Evolutionary conservation across 78 protist genomes (phyloP), one percentile per base, ranked within the genome.

Genomic region (Dictyostelium brefeldianum): DNA sequence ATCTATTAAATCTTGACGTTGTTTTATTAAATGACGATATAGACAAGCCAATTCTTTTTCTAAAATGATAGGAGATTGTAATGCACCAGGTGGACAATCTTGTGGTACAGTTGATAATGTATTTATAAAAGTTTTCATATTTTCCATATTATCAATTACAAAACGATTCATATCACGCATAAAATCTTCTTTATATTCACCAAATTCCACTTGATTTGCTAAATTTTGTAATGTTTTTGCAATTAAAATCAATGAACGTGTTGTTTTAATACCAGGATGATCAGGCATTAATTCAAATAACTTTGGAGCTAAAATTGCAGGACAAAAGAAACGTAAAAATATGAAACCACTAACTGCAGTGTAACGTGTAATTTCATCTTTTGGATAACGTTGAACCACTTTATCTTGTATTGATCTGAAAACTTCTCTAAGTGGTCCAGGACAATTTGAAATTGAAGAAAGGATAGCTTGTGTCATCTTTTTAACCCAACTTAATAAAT

Each of bases 211-310:
- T 27, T 85, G 78, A 75, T 96, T 96, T 46, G 97, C 96, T 8
- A 96, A 89, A 69, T 94, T 96, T 67, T 96, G 98, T 18, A 96
- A 59, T n/a, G 95, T 89, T 54, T 97, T 97, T 20, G 98, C 97
- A 20, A 95, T 83, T 67, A 97, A 96, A 41, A 94, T 95, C 29
- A 97, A 91, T 1, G 95, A 82, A 70, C 98, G 95, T 12, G 96
- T 71, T 0, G 83, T 54, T 9, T 70, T 47, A 15, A 81, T 64
- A 7, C 81, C 83, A 17, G 95, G 93, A 50, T 81, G 95, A 57
- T 95, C 97, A 14, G 77, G 80, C 94, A 94, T 84, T 82, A 97
- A 22, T 25, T 94, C 96, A 81, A 97, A 97, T 1, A 93, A 87
- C 64, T 95, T 95, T 6, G 98, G 98, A 27, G 89, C 94, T 73